These are phyloP conservation scores for Phyllosticta capitalensis DNA, from an alignment of 2,329 filamentous ascomycete species.

Conservation along the genomic window DNA sequence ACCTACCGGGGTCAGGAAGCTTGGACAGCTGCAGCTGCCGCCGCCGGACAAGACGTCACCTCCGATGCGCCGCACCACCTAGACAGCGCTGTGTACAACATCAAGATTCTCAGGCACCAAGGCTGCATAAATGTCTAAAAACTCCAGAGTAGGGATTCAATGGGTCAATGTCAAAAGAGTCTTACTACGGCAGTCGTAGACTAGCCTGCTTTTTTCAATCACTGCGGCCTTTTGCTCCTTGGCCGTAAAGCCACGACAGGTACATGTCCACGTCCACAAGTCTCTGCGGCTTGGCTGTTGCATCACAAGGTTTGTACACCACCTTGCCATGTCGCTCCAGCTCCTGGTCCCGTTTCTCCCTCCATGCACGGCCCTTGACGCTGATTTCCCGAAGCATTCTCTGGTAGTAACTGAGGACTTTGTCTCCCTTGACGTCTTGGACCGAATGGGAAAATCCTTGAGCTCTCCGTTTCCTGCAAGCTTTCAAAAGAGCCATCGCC, in stretches of 20 bases:
- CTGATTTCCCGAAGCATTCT: constrained; percentile 38
- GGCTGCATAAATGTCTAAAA: too few species aligned
- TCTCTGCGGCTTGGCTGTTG: not conserved
- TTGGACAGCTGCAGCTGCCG: not conserved
- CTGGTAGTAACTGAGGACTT: constrained; percentile 33
- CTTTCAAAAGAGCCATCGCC: not conserved
- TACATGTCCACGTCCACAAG: not conserved
- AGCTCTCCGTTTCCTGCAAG: constrained; percentile 36
- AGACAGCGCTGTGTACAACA: too few species aligned
- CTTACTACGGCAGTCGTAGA: not conserved
- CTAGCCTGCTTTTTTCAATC: not conserved
- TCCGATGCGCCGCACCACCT: too few species aligned
- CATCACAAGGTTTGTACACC: not conserved
- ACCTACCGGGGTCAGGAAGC: not conserved
- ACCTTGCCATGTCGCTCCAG: not conserved
- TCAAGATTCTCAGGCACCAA: too few species aligned
- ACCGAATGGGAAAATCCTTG: constrained; percentile 25
- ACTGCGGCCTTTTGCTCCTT: not conserved
- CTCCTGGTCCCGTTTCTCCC: constrained; percentile 43
- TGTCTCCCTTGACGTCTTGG: constrained; percentile 13
- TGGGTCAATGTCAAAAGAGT: too few species aligned
- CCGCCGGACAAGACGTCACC: too few species aligned
- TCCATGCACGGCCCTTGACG: constrained; percentile 48
- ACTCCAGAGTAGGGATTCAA: too few species aligned
- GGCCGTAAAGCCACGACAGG: constrained; percentile 5